A percentile compares a stretch with the other conserved stretches of the same genome.
These are phyloP conservation scores for Fomitopsis betulina DNA, from an alignment of 1,284 basidiomycete species.

Conservation along the genomic window DNA sequence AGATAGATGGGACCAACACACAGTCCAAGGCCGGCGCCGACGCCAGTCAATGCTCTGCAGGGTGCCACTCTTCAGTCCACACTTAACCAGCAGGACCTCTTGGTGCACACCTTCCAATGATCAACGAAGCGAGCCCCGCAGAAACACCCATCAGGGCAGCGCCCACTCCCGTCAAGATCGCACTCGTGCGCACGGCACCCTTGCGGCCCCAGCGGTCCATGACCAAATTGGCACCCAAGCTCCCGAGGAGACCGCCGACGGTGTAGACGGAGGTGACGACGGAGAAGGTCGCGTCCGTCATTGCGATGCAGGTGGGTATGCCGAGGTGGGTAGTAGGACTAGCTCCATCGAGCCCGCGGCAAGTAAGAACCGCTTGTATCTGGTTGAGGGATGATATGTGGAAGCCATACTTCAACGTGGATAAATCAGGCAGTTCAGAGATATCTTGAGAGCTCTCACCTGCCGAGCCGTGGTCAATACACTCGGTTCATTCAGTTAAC, in stretches of 20 bases:
- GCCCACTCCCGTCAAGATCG: conserved; percentile 55
- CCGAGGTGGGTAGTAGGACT: conserved; percentile 21
- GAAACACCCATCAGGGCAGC: conserved; percentile 63
- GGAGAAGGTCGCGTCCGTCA: conserved; percentile 75
- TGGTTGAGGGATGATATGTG: conserved; percentile 89
- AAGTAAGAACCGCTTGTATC: conserved; percentile 76
- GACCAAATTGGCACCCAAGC: conserved; percentile 61
- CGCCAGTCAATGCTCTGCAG: conserved; percentile 68
- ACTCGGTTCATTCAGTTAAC: too few relatives aligned
- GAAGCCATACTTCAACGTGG: conserved; percentile 58
- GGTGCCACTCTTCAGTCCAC: neutral
- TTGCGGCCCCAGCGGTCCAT: conserved; percentile 70
- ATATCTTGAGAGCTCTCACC: neutral
- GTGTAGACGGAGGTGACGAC: conserved; percentile 83
- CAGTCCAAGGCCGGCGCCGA: conserved; percentile 80
- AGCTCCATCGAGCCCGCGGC: conserved; percentile 29
- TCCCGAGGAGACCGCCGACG: conserved; percentile 82
- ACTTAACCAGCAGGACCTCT: neutral
- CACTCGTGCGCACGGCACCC: conserved; percentile 57
- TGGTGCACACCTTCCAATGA: conserved; percentile 58
- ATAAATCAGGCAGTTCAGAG: neutral
- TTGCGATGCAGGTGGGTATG: conserved; percentile 69
- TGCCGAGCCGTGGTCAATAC: neutral
- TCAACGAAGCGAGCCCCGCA: conserved; percentile 50
- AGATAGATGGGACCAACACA: conserved; percentile 87